Base-by-base conservation (phyloP, 106 monocot species). In the Vanilla planifolia region DNA sequence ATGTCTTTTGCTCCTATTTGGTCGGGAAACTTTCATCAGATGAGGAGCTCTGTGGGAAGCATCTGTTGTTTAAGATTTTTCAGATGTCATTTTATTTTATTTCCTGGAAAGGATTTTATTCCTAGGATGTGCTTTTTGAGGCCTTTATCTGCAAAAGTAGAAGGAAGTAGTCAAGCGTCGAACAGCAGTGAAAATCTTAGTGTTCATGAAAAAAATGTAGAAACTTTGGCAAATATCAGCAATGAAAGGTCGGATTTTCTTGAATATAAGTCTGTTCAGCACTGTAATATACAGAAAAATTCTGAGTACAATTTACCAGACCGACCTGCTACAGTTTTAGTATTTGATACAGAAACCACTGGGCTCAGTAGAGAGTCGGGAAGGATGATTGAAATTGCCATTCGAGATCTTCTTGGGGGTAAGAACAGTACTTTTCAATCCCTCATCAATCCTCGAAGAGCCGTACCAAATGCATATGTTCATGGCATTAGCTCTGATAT, bases 311-410 rank as follows among this genome's bases (percentile, higher is more conserved):
- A 64, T 68, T 13, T 11, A 8, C 48, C 48, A 36, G 75, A 85
- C 22, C 46, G 88, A 56, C 92, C 92, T 58, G 88, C 85, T 21
- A 68, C 71, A 33, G 62, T 99, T 44, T 43, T 99, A 48, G 92
- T 83, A 64, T 74, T 99, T 71, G 98, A 99, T 60, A 88, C 88
- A 60, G 98, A 99, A 64, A 99, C 98, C 30, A 92, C 92, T 60
- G 92, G 98, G 10, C 72, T 92, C 26, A 80, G 79, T 68, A 68
- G 67, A 28, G 51, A 73, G 33, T 53, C 55, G 30, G 82, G 77
- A 27, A 84, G 98, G 50, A 99, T 99, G 33, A 85, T 99, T 67
- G 98, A 99, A 71, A 73, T 99, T 66, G 98, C 92, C 27, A 61
- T 88, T 41, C 77, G 92, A 5, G 87, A 99, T 79, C 88, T 92